phyloP scores from a whole-genome alignment of 345 rosid species.

The Lumnitzera littorea region DNA sequence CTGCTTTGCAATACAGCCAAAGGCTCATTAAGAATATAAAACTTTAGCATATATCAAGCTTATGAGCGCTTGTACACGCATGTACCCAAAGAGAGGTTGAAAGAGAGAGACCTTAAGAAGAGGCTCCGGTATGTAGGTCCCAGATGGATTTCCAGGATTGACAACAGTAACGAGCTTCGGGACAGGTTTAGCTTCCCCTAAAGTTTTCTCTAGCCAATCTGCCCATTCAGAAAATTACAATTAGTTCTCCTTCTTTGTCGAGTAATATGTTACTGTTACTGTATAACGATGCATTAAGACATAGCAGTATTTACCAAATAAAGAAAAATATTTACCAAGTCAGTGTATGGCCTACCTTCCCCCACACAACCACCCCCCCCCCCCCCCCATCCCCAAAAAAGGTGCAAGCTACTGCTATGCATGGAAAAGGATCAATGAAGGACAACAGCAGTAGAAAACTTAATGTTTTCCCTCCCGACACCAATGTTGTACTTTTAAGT shows the following conservation, averaged over 20 bases:
- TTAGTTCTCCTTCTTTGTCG: not conserved
- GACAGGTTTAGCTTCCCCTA: conserved; percentile 57
- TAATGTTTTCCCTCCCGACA: too few species aligned
- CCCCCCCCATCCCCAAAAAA: too few species aligned
- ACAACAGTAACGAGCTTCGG: conserved; percentile 94
- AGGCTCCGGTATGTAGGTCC: conserved; percentile 79
- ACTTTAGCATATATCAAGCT: too few species aligned
- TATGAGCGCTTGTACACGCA: too few species aligned
- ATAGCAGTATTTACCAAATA: not conserved
- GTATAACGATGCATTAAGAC: not conserved
- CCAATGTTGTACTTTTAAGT: too few species aligned
- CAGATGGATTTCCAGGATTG: conserved; percentile 94
- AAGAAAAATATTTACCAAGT: not conserved
- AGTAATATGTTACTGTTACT: not conserved
- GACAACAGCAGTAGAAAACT: too few species aligned
- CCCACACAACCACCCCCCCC: too few species aligned
- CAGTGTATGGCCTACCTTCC: too few species aligned
- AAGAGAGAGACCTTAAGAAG: conserved; percentile 61
- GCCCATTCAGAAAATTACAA: conserved; percentile 16
- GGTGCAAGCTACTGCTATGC: too few species aligned
- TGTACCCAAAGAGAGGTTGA: not conserved
- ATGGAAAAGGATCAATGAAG: too few species aligned
- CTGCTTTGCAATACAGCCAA: too few species aligned
- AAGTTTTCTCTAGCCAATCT: conserved; percentile 82
- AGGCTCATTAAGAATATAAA: too few species aligned